These are phyloP conservation scores for Cutaneotrichosporon curvatum DNA, from an alignment of 1,284 basidiomycete species.

Conservation along the genomic window DNA sequence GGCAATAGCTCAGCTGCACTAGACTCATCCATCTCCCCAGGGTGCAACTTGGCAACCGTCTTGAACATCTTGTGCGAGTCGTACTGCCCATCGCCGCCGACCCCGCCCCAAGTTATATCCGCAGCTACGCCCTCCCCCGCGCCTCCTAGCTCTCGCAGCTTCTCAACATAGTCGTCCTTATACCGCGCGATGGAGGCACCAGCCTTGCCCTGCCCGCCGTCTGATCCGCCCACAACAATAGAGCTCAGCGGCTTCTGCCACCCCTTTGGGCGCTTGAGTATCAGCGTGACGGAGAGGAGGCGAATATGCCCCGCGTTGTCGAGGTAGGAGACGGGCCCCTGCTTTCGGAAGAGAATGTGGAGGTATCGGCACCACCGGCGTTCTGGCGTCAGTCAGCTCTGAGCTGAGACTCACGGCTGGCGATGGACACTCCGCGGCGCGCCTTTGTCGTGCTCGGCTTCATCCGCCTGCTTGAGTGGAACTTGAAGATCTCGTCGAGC, in stretches of 20 bases:
- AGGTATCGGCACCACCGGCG: slow-evolving; percentile 37
- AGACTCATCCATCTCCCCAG: background rate
- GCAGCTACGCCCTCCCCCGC: slow-evolving; percentile 3
- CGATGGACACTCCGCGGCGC: slow-evolving; percentile 35
- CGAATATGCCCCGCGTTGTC: slow-evolving; percentile 17
- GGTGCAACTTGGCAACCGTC: background rate
- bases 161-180: slow-evolving; percentile 4
- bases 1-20: slow-evolving; percentile 3
- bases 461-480: slow-evolving; percentile 39
- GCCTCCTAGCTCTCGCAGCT: slow-evolving; percentile 1
- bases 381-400: slow-evolving; percentile 13
- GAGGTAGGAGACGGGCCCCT: slow-evolving; percentile 24
- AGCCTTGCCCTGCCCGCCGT: slow-evolving; percentile 2
- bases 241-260: slow-evolving; percentile 36
- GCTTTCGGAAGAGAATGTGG: slow-evolving; percentile 29
- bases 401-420: slow-evolving; percentile 23
- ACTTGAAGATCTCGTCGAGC: slow-evolving; percentile 35
- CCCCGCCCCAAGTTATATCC: slow-evolving; percentile 8
- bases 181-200: slow-evolving; percentile 1
- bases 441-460: slow-evolving; percentile 31
- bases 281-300: slow-evolving; percentile 28
- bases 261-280: slow-evolving; percentile 24
- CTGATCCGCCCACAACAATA: slow-evolving; percentile 22
- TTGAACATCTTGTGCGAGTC: slow-evolving; percentile 5
- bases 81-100: slow-evolving; percentile 1